Evolutionary conservation across 495 filamentous ascomycete genomes (phyloP).

Genomic region (Trichoderma asperelloides): DNA sequence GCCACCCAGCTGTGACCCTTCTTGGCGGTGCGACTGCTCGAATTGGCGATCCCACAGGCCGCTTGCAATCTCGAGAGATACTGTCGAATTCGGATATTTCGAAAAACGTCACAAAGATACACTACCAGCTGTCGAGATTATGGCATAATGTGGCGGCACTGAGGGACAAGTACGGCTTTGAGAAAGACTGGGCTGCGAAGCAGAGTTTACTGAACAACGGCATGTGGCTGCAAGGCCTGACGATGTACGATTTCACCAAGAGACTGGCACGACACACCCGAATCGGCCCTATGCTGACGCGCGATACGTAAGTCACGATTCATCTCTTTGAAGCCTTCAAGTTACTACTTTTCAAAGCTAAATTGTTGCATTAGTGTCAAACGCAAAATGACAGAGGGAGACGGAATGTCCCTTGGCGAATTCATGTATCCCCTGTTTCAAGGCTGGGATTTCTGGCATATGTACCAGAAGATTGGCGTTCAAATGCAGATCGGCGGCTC

Average conservation of each 20-base stretch:
- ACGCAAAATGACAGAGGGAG: slow-evolving; percentile 64
- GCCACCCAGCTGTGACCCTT: slow-evolving; percentile 63
- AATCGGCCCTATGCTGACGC: slow-evolving; percentile 75
- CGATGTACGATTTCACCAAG: slow-evolving; percentile 62
- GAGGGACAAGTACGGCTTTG: slow-evolving; percentile 51
- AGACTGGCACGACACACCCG: slow-evolving; percentile 62
- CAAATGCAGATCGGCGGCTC: slow-evolving; percentile 87
- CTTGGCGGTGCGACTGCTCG: slow-evolving; percentile 79
- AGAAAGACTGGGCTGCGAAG: slow-evolving; percentile 51
- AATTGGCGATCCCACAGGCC: slow-evolving; percentile 80
- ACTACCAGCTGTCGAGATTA: slow-evolving; percentile 69
- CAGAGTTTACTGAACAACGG: slow-evolving; percentile 68
- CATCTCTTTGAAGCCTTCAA: neutral
- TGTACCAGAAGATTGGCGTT: slow-evolving; percentile 52
- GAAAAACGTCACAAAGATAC: slow-evolving; percentile 66
- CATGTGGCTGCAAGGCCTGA: slow-evolving; percentile 62
- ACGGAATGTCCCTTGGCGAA: slow-evolving; percentile 90
- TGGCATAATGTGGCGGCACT: slow-evolving; percentile 62
- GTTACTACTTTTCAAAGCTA: neutral
- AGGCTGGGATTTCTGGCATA: slow-evolving; percentile 91
- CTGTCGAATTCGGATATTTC: slow-evolving; percentile 47
- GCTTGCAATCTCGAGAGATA: slow-evolving; percentile 56
- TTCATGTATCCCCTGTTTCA: slow-evolving; percentile 91
- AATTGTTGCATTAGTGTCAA: slow-evolving; percentile 53
- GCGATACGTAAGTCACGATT: slow-evolving; percentile 66